A percentile compares a stretch with the other conserved stretches of the same genome.
Conservation (phyloP, 208 protist genomes). For the Trypanosoma mega region DNA sequence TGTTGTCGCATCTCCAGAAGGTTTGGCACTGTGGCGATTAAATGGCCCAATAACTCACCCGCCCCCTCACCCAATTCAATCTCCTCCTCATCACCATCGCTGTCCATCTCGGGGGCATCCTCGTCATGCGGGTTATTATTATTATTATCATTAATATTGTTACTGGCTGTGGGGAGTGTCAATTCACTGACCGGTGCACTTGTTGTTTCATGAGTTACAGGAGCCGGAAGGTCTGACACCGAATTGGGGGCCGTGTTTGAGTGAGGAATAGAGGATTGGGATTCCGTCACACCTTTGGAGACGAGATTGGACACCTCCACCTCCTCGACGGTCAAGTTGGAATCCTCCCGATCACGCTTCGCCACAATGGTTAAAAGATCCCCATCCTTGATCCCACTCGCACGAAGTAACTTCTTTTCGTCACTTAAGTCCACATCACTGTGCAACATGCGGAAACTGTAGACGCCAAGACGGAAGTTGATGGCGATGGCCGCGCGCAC, state of each 20-base stretch:
- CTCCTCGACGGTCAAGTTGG: background rate
- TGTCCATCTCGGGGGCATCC: constrained; percentile 29
- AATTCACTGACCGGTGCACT: too few relatives aligned
- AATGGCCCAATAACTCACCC: constrained; percentile 48
- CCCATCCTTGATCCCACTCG: constrained; percentile 67
- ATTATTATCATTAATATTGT: background rate
- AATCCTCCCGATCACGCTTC: constrained; percentile 23
- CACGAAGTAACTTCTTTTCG: constrained; percentile 57
- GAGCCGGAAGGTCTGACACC: too few relatives aligned
- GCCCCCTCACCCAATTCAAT: constrained; percentile 18
- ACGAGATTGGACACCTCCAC: background rate
- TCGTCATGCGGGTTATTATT: constrained; percentile 22
- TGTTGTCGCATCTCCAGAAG: constrained; percentile 73
- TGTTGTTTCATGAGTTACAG: too few relatives aligned
- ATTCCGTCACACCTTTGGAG: too few relatives aligned
- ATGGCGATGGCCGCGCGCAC: constrained; percentile 73
- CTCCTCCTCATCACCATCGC: constrained; percentile 29
- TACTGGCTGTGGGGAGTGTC: background rate
- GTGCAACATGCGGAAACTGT: constrained; percentile 52
- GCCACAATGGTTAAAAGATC: constrained; percentile 58
- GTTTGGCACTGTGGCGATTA: constrained; percentile 62
- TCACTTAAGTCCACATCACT: constrained; percentile 42
- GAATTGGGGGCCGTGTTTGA: too few relatives aligned
- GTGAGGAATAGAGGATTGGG: too few relatives aligned
- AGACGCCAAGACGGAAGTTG: constrained; percentile 60